Base-by-base conservation (phyloP, 2,329 filamentous ascomycete genomes). In the Diaporthe citri region DNA sequence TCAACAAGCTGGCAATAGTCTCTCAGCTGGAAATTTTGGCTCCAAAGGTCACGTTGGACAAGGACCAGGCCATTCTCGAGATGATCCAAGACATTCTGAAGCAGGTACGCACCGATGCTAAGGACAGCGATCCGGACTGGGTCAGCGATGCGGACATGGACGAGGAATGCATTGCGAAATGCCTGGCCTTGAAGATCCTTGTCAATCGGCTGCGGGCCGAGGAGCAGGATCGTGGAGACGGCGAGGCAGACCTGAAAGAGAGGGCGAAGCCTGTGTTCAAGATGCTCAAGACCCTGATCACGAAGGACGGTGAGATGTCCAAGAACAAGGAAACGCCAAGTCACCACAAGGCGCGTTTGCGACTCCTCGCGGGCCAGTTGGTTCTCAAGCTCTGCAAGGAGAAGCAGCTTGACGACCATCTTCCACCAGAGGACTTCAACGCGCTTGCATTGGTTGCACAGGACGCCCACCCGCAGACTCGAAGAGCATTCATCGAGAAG, bases 351-450 rank as follows among this genome's bases (percentile, higher is more conserved):
- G 90, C 94, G 56, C 92, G 94, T n/a, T 88, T 98, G 51, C 91
- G 96, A 62, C 89, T 98, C 25, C 88, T 93, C 22, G 96, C 96
- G 9, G 95, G 95, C 0, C 94, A 95, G 78, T 89, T 94, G 46
- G 88, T 94, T 43, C 86, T 98, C 77, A 99, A 98, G 84, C 87
- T 99, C 4, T 97, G 95, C 81, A 93, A 91, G 28, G 88, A 91
- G 57, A 94, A 93, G 80, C 88, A 90, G 39, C 92, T 96, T 78
- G 96, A 98, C 80, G 91, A 93, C 64, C 84, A 95, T 28, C 88
- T 98, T 66, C 90, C 90, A 7, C 91, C 93, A 0, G 82, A 86
- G 6, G 92, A 94, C 80, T 99, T 98, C 85, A 95, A 98, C 81
- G 89, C 90, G 39, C 88, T 99, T 15, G 93, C 95, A 0, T 89